Evolutionary conservation across 2,329 filamentous ascomycete genomes (phyloP).

Genomic region (Aschersonia sp.): DNA sequence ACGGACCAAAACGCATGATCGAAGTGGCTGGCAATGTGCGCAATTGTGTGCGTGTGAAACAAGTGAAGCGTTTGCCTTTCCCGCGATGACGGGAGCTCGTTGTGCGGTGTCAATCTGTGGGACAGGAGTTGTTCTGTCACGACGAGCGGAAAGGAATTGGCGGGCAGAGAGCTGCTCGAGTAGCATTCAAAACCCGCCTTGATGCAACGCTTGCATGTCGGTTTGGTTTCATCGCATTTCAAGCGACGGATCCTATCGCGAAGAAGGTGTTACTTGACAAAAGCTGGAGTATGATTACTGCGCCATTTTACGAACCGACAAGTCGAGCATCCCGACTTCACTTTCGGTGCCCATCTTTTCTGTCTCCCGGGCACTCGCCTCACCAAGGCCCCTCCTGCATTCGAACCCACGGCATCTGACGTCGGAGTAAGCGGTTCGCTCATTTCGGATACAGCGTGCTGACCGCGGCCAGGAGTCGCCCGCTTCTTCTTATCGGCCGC

Average conservation of each 20-base stretch:
- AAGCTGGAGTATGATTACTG: not conserved
- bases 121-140: not conserved
- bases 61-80: not conserved
- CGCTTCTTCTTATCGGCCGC: not conserved
- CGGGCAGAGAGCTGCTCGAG: not conserved
- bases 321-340: not conserved
- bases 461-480: not conserved
- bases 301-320: not conserved
- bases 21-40: not conserved
- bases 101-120: not conserved
- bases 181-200: conserved; percentile 7
- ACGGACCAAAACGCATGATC: not conserved
- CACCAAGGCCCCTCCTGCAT: not conserved
- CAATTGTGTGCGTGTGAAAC: not conserved
- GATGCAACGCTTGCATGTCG: conserved; percentile 6
- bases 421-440: not conserved
- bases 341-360: not conserved
- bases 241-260: conserved; percentile 2
- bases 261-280: not conserved
- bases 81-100: not conserved
- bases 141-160: not conserved
- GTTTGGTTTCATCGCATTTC: conserved; percentile 8
- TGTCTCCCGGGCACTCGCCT: not conserved
- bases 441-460: not conserved
- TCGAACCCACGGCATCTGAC: not conserved